A percentile compares a stretch with the other conserved stretches of the same genome.
phyloP scores from a whole-genome alignment of 192 early-diverging fungal genomes.

The Diversispora eburnea region DNA sequence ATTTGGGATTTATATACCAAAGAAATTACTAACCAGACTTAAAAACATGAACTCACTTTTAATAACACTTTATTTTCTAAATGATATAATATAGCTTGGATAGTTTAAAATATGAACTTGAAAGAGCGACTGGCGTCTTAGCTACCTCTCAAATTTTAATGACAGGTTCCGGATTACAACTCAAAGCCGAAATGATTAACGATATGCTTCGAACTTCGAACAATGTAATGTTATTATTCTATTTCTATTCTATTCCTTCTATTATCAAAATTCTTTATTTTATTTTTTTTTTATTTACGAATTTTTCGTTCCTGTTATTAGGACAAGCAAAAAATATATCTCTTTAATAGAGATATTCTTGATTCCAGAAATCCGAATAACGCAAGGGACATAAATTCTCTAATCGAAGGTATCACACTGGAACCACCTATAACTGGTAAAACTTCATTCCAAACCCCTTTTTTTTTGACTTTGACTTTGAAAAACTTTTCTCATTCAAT shows the following conservation, averaged over 20 bases:
- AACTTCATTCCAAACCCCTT: background rate
- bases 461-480: too few relatives aligned
- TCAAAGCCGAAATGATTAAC: conserved; percentile 44
- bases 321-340: conserved; percentile 53
- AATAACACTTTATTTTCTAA: background rate
- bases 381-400: conserved; percentile 37
- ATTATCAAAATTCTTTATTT: background rate
- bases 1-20: background rate
- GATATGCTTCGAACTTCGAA: conserved; percentile 41
- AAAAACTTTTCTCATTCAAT: too few relatives aligned
- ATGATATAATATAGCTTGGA: conserved; percentile 31
- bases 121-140: conserved; percentile 44
- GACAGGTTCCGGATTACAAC: conserved; percentile 48
- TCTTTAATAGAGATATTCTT: conserved; percentile 50
- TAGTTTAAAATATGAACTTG: conserved; percentile 33
- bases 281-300: conserved; percentile 10
- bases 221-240: conserved; percentile 35
- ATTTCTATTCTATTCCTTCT: background rate
- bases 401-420: conserved; percentile 41
- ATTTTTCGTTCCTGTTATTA: conserved; percentile 20
- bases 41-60: background rate
- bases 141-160: conserved; percentile 49
- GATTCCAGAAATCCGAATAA: conserved; percentile 33
- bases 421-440: conserved; percentile 37
- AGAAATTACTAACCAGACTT: background rate